These are phyloP conservation scores for Colletotrichum tanaceti DNA, from an alignment of 2,329 filamentous ascomycete genomes.

Conservation along the genomic window DNA sequence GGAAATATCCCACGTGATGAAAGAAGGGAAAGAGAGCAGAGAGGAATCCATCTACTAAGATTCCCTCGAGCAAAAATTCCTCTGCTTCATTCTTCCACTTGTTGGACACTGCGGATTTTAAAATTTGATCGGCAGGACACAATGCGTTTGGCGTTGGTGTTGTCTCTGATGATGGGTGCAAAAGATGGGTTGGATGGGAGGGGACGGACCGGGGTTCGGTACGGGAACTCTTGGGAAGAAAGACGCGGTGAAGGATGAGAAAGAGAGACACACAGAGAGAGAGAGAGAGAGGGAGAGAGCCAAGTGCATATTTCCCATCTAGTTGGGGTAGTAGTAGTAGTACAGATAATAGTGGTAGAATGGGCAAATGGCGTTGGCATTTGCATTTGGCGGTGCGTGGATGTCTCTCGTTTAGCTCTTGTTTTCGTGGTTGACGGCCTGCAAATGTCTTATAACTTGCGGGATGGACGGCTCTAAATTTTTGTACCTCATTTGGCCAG, in stretches of 20 bases:
- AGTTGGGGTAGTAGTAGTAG: constrained; percentile 18
- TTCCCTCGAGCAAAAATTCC: constrained; percentile 12
- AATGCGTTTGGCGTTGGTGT: constrained; percentile 40
- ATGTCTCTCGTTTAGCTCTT: constrained; percentile 34
- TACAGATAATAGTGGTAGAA: background rate
- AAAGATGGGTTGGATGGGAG: constrained; percentile 21
- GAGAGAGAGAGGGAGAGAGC: background rate
- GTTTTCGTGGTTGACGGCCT: constrained; percentile 33
- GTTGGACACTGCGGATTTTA: constrained; percentile 23
- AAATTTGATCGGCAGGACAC: constrained; percentile 39
- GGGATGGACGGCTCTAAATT: constrained; percentile 28
- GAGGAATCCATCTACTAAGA: background rate
- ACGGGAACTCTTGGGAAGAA: constrained; percentile 27
- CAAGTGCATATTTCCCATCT: constrained; percentile 8
- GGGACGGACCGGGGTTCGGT: constrained; percentile 30
- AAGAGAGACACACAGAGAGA: too few relatives aligned
- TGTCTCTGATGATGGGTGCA: constrained; percentile 36
- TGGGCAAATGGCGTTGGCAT: constrained; percentile 25
- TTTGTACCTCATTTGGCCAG: constrained; percentile 30
- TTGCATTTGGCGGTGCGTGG: constrained; percentile 32
- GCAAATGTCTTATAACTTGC: constrained; percentile 33
- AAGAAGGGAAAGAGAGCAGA: constrained; percentile 17
- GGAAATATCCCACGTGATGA: constrained; percentile 35
- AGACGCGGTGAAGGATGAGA: constrained; percentile 36
- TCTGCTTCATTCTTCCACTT: constrained; percentile 25